Evolutionary conservation across 768 basidiomycete species (phyloP), one percentile per base, ranked within the genome.

Genomic region (Mycena sanguinolenta): DNA sequence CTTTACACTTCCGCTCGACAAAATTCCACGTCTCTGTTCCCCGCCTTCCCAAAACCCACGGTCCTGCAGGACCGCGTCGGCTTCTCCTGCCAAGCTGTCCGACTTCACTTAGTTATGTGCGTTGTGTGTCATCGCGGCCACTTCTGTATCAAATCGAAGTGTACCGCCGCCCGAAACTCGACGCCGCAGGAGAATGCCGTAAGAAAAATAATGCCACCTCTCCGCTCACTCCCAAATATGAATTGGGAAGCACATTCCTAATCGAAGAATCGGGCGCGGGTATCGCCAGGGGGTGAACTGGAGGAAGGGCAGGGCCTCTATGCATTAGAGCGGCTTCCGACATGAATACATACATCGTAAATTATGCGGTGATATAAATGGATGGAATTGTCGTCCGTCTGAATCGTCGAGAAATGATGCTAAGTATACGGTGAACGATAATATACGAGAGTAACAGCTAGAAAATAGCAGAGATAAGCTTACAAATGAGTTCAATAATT

Each of bases 21-120:
- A 55, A 68, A 30, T 68, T 71, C 65, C 63, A 58, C 34, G 46
- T 59, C n/a, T 32, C 55, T 60, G 39, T 53, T 61, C 64, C 46
- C 19, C 21, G 46, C 19, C 42, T 42, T 70, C 58, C 62, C 59
- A 50, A 73, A 73, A 70, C 69, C 72, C 72, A 73, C 72, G 72
- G 36, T 73, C 52, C 34, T 21, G 36, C 52, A 70, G 72, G 72
- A 55, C 34, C 21, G 39, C 49, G 42, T 39, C n/a, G 25, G 58
- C 66, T 63, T 68, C 61, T 36, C 46, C 39, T 65, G 69, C 63
- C 67, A 69, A 52, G 36, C 36, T 60, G 62, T 52, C 44, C n/a
- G 7, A 13, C 61, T 62, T 58, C 54, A 68, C 60, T 49, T 52
- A 68, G 52, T 49, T 59, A 61, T 32, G 67, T 57, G 46, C 32